These are phyloP conservation scores for Alternaria brassicicola DNA, from an alignment of 2,329 filamentous ascomycete species.

Conservation along the genomic window DNA sequence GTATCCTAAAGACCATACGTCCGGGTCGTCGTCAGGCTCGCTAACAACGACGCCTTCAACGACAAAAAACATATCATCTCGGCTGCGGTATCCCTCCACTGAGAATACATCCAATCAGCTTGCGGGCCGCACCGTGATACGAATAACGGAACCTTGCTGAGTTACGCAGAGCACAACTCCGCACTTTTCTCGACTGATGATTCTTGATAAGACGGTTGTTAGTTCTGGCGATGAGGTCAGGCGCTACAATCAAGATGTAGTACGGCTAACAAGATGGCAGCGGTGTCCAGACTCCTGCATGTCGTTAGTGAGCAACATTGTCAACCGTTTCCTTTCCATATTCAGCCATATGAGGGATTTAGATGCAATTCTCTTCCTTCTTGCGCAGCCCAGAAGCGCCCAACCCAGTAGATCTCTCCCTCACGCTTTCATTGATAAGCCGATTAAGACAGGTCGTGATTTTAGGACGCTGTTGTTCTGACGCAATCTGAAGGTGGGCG, in stretches of 20 bases:
- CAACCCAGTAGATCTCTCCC: neutral
- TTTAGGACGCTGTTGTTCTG: neutral
- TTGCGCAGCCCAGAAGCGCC: neutral
- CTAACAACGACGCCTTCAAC: neutral
- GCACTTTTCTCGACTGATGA: neutral
- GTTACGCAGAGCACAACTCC: conserved; percentile 1
- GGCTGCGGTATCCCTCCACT: neutral
- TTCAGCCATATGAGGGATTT: neutral
- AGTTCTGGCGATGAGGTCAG: neutral
- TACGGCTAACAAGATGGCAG: neutral
- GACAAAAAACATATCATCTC: neutral
- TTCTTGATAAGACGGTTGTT: neutral
- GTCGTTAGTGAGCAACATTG: neutral
- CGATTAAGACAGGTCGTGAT: neutral
- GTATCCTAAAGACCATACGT: neutral
- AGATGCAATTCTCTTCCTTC: neutral
- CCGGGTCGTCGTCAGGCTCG: neutral
- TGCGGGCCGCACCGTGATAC: conserved; percentile 2
- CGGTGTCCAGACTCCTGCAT: neutral
- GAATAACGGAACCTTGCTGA: neutral
- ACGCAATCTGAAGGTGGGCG: neutral
- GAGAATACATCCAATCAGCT: neutral
- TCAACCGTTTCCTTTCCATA: neutral
- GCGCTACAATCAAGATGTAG: neutral
- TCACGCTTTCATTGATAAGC: neutral